Base-by-base conservation (phyloP, 2,329 filamentous ascomycete genomes). In the Stylonectria norvegica region DNA sequence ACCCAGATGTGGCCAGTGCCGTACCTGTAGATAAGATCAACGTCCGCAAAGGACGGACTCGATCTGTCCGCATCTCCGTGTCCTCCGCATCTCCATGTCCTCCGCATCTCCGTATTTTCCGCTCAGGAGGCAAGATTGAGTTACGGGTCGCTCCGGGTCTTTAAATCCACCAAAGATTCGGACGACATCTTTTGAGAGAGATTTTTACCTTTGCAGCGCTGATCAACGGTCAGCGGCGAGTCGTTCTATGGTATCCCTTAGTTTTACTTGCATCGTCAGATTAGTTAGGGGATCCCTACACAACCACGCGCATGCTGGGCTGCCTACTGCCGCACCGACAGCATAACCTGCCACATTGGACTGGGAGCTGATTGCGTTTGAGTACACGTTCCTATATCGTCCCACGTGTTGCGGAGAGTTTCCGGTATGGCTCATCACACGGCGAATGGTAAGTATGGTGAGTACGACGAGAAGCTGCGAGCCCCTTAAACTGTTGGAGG, bases 271-370 rank as follows among this genome's bases (percentile, higher is more conserved):
- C 45, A 42, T 39, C 44, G 42, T 37, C 43, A 15, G 15, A 20
- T 36, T 40, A 38, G 47, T 42, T 34, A 37, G 40, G 40, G 25
- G 38, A 46, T 45, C 47, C 52, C 37, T 49, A 52, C 49, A 38
- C 28, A 29, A 36, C 36, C 29, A 36, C 38, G 40, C 36, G 16
- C 40, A 36, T 43, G 36, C 37, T 38, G 30, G 37, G 31, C 40
- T 37, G 33, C 43, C 42, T 29, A 34, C 42, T 34, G 37, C 34
- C 42, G 45, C 47, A 43, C 38, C 35, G 45, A 48, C 39, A 29
- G 15, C 40, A 45, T 33, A 30, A 41, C 37, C 23, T 31, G 18
- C 36, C 28, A 30, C 22, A 32, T 31, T 25, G 22, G 34, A 44
- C 42, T 22, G 35, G 43, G 45, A 39, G 34, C 45, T 37, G 35